Percentiles rank a stretch among this genome's conserved stretches.
phyloP scores from a whole-genome alignment of 2,329 filamentous ascomycete genomes.

The Botrytis cinerea region DNA sequence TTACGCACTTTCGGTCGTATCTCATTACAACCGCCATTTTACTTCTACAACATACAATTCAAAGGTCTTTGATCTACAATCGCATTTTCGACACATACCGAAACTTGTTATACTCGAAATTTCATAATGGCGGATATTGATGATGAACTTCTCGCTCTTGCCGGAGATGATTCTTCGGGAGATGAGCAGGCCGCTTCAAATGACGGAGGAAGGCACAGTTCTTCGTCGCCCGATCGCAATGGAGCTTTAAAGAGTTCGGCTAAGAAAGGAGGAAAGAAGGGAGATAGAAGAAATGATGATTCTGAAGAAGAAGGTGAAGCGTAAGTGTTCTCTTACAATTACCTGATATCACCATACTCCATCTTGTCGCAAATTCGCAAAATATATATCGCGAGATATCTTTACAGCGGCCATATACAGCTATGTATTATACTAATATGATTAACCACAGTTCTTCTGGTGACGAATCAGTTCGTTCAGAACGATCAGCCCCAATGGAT shows the following conservation, averaged over 20 bases:
- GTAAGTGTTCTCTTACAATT: conserved; percentile 55
- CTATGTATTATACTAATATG: neutral
- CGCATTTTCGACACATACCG: neutral
- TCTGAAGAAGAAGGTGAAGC: conserved; percentile 80
- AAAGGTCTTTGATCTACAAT: neutral
- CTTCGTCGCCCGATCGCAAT: conserved; percentile 52
- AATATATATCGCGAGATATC: neutral
- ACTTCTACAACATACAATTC: neutral
- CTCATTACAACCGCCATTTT: neutral
- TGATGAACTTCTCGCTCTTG: conserved; percentile 89
- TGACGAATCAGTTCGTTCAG: conserved; percentile 70
- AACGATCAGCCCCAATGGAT: conserved; percentile 84
- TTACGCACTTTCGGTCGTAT: conserved; percentile 1
- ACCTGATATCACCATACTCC: conserved; percentile 7
- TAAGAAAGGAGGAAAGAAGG: conserved; percentile 56
- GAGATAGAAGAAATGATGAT: conserved; percentile 52
- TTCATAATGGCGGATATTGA: conserved; percentile 81
- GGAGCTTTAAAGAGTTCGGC: conserved; percentile 44
- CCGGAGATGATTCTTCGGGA: conserved; percentile 68
- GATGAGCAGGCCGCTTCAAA: conserved; percentile 54
- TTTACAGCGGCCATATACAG: neutral
- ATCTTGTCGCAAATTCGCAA: neutral
- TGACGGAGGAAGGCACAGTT: conserved; percentile 56
- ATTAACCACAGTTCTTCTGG: conserved; percentile 61
- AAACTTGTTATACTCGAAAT: conserved; percentile 18